These are phyloP conservation scores for Leishmania aethiopica DNA, from an alignment of 208 protist genomes.

Conservation along the genomic window DNA sequence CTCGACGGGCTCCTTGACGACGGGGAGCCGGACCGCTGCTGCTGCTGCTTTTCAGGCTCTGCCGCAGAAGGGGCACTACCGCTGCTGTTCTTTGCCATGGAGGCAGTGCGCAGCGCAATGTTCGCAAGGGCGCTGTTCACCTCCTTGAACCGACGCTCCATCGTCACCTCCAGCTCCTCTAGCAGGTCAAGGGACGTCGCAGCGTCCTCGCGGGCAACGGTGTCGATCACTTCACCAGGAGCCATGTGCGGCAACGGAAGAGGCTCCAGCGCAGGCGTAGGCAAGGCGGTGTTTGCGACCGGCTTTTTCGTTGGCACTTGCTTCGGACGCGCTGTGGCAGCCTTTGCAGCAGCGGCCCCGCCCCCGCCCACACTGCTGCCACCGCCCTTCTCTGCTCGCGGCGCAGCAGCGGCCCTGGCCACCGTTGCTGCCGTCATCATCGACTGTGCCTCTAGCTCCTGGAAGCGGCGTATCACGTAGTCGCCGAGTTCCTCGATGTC, in stretches of 20 bases:
- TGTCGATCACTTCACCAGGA: constrained; percentile 46
- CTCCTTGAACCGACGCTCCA: constrained; percentile 76
- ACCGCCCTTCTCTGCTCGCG: constrained; percentile 1
- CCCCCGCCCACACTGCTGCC: not conserved
- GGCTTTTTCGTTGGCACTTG: constrained; percentile 4
- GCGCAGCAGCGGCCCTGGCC: not conserved
- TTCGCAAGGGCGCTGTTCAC: constrained; percentile 52
- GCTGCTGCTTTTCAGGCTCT: constrained; percentile 2
- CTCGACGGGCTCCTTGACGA: not conserved
- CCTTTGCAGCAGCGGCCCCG: not conserved
- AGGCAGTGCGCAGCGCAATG: constrained; percentile 31
- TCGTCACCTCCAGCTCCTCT: constrained; percentile 56
- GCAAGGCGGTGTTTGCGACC: not conserved
- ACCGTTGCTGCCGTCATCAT: constrained; percentile 9
- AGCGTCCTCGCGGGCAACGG: constrained; percentile 78
- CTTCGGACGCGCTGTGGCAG: not conserved
- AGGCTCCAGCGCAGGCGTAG: not conserved
- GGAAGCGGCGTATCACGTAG: constrained; percentile 65
- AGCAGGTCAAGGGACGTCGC: constrained; percentile 66
- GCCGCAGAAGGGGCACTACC: not conserved
- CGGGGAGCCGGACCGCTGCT: not conserved
- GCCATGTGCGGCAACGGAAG: constrained; percentile 1
- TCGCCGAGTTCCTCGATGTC: constrained; percentile 79
- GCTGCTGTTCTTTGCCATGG: constrained; percentile 9
- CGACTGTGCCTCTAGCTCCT: constrained; percentile 54